phyloP scores from a whole-genome alignment of 345 rosid species.

The Xanthoceras sorbifolium region DNA sequence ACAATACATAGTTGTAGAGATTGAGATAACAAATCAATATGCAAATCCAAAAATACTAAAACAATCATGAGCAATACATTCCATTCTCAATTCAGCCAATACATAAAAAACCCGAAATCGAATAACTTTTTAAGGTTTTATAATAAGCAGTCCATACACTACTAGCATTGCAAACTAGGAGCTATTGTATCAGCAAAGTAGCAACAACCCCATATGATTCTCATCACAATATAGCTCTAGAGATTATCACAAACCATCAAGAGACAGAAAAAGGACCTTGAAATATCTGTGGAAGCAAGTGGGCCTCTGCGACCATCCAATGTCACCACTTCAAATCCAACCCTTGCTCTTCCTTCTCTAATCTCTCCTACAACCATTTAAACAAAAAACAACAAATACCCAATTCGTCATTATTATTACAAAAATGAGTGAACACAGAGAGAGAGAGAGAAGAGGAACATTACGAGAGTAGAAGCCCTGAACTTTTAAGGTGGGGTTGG shows the following conservation, averaged over 20 bases:
- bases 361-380: constrained; percentile 41
- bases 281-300: constrained; percentile 53
- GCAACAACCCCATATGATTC: background rate
- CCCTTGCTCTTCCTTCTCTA: constrained; percentile 55
- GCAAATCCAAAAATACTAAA: background rate
- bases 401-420: background rate
- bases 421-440: background rate
- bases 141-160: background rate
- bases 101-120: background rate
- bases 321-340: constrained; percentile 65
- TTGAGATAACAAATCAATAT: background rate
- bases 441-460: background rate
- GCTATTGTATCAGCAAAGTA: background rate
- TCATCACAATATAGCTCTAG: background rate
- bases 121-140: background rate
- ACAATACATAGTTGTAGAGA: background rate
- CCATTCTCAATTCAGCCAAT: background rate
- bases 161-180: background rate
- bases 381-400: background rate
- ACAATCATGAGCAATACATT: background rate
- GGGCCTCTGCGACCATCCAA: constrained; percentile 59
- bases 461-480: constrained; percentile 70
- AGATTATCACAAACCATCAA: background rate
- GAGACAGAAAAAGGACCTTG: constrained; percentile 36
- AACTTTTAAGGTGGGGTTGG: constrained; percentile 52